Percentiles rank a stretch among this genome's conserved stretches.
Conservation (phyloP, 306 rosid species). For the Vigna trinervia region DNA sequence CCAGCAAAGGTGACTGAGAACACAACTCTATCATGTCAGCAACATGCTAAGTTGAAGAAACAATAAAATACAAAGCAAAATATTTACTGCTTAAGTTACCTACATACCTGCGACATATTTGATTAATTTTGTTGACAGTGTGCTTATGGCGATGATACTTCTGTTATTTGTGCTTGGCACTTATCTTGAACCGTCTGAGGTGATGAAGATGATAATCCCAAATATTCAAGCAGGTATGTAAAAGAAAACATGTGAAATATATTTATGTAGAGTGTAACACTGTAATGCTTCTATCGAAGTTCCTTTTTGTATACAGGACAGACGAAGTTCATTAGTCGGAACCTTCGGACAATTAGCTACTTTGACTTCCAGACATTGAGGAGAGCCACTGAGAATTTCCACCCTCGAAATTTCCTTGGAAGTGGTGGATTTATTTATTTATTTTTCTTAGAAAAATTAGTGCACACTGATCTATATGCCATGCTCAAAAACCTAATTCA, state of each 20-base stretch:
- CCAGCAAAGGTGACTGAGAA: slow-evolving; percentile 30
- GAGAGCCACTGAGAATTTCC: slow-evolving; percentile 79
- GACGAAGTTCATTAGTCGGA: slow-evolving; percentile 63
- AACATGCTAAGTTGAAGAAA: slow-evolving; percentile 43
- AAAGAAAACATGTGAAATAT: slow-evolving; percentile 20
- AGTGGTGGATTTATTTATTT: slow-evolving; percentile 73
- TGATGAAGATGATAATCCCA: slow-evolving; percentile 52
- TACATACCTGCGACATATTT: slow-evolving; percentile 33
- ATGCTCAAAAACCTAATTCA: slow-evolving; percentile 5
- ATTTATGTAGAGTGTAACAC: neutral
- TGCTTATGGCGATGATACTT: slow-evolving; percentile 40
- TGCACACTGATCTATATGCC: neutral
- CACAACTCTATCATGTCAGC: slow-evolving; percentile 35
- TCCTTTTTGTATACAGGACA: slow-evolving; percentile 50
- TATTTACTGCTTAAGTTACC: neutral
- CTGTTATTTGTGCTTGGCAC: slow-evolving; percentile 44
- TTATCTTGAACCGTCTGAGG: slow-evolving; percentile 47
- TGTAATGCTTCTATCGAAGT: slow-evolving; percentile 10
- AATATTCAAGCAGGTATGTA: slow-evolving; percentile 55
- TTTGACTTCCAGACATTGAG: slow-evolving; percentile 69
- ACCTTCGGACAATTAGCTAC: slow-evolving; percentile 63
- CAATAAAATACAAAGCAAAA: neutral
- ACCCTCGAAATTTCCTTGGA: slow-evolving; percentile 73
- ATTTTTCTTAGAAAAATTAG: neutral
- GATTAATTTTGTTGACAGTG: slow-evolving; percentile 55